Conservation (phyloP, 139 green algal genomes). For the Zygnema cylindricum region DNA sequence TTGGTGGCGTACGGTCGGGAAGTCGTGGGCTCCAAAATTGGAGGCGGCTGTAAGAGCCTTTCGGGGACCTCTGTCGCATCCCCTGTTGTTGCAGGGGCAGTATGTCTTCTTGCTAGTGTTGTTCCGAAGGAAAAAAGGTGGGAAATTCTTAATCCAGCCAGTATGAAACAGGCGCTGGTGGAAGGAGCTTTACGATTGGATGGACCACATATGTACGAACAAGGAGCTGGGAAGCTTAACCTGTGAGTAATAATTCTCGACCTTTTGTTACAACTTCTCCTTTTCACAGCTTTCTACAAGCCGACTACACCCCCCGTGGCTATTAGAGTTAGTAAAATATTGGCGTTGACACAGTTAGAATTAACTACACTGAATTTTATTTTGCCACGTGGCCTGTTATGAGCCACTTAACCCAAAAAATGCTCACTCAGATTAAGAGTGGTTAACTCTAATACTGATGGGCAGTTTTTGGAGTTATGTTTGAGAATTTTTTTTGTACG, state of each 20-base stretch:
- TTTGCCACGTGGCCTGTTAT: too few species aligned
- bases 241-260: slow-evolving; percentile 56
- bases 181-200: slow-evolving; percentile 83
- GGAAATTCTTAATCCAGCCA: slow-evolving; percentile 92
- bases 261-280: too few species aligned
- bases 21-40: slow-evolving; percentile 90
- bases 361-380: too few species aligned
- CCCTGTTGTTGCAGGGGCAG: slow-evolving; percentile 93
- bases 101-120: slow-evolving; percentile 87
- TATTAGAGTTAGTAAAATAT: too few species aligned
- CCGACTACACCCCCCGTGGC: too few species aligned
- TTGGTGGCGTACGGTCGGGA: slow-evolving; percentile 94
- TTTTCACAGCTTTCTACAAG: too few species aligned
- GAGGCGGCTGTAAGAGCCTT: slow-evolving; percentile 79
- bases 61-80: slow-evolving; percentile 91
- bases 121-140: slow-evolving; percentile 79
- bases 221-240: slow-evolving; percentile 62
- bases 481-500: too few species aligned
- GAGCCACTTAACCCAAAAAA: too few species aligned
- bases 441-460: too few species aligned
- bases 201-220: slow-evolving; percentile 84
- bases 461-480: too few species aligned
- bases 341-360: too few species aligned
- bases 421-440: too few species aligned
- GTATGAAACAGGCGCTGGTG: slow-evolving; percentile 98